Evolutionary conservation across 108 stramenopile species (phyloP).

Genomic region (Aurantiochytrium sp.): DNA sequence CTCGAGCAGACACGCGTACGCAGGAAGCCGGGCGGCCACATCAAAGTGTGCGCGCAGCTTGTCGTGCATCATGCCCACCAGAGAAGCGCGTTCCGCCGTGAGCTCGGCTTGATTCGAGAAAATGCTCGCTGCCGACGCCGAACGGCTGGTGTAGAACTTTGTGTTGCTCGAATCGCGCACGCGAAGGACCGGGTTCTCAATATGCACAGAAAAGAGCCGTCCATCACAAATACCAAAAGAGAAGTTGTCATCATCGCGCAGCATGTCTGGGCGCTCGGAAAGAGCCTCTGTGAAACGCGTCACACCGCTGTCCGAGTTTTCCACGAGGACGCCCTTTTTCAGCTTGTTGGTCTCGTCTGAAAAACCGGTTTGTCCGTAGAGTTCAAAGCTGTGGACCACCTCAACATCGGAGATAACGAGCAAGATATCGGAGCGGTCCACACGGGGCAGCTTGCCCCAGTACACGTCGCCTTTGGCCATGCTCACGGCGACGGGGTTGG

Average conservation of each 20-base stretch:
- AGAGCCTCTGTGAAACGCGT: neutral
- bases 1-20: neutral
- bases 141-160: neutral
- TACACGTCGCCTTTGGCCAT: neutral
- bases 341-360: neutral
- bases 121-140: neutral
- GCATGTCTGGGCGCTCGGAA: neutral
- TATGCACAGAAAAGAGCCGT: neutral
- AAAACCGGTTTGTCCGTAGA: neutral
- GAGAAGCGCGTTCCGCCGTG: neutral
- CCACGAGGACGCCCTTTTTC: constrained; percentile 5
- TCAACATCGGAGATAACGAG: neutral
- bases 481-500: neutral
- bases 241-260: neutral
- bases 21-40: neutral
- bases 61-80: neutral
- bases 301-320: neutral
- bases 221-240: neutral
- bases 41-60: neutral
- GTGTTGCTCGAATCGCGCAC: neutral
- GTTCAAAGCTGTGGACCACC: neutral
- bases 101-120: neutral
- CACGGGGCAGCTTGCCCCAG: constrained; percentile 2
- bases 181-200: neutral
- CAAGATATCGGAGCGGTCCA: neutral